Evolutionary conservation across 1,284 basidiomycete species (phyloP).

Genomic region (Moniliophthora roreri): DNA sequence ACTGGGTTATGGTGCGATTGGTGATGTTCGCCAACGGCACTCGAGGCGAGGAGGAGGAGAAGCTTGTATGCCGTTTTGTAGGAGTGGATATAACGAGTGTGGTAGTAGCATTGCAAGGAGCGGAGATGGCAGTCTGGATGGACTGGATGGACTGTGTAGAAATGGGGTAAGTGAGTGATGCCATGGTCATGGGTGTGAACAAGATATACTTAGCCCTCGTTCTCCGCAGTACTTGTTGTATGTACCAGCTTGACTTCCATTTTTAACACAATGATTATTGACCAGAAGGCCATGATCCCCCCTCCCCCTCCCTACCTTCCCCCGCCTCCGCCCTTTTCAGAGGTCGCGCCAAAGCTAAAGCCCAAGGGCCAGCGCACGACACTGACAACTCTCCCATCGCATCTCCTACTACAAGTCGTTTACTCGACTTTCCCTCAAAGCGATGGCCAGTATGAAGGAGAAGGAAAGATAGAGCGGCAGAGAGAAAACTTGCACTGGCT

Average conservation of each 20-base stretch:
- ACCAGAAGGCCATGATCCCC: constrained; percentile 15
- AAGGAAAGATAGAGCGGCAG: constrained; percentile 35
- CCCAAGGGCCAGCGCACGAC: constrained; percentile 11
- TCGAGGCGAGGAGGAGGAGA: neutral
- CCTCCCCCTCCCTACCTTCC: constrained; percentile 18
- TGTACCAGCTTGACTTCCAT: no score
- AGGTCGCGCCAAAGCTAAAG: neutral
- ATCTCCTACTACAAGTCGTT: constrained; percentile 53
- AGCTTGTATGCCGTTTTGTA: neutral
- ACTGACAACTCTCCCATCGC: constrained; percentile 42
- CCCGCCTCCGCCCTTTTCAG: constrained; percentile 18
- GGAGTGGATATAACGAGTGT: neutral
- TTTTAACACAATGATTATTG: constrained; percentile 12
- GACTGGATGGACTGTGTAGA: neutral
- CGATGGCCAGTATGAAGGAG: constrained; percentile 29
- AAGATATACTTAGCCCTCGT: neutral
- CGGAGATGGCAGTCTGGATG: neutral
- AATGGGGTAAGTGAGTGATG: neutral
- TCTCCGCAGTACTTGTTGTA: neutral
- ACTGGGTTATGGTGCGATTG: neutral
- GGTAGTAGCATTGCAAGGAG: neutral
- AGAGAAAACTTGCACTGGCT: constrained; percentile 54
- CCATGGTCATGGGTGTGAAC: neutral
- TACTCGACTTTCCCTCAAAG: constrained; percentile 44
- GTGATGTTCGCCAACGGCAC: constrained; percentile 2